Evolutionary conservation across 2,329 filamentous ascomycete species (phyloP).

Genomic region (Elsinoe batatas): DNA sequence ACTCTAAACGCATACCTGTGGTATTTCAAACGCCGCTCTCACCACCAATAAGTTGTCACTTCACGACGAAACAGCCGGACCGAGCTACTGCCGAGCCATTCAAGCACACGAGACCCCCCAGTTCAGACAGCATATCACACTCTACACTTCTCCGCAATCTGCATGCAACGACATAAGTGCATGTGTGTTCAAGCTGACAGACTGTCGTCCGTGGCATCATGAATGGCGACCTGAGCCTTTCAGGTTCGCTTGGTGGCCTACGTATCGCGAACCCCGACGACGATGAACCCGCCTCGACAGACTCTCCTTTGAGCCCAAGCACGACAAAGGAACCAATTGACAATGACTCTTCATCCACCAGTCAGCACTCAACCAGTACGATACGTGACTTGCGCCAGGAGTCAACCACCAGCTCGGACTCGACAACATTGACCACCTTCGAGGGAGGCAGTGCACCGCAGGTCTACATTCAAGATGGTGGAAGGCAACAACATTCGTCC

Average conservation of each 20-base stretch:
- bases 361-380: constrained; percentile 8
- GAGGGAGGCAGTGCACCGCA: constrained; percentile 6
- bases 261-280: constrained; percentile 96
- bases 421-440: background rate
- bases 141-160: background rate
- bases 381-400: constrained; percentile 9
- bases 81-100: constrained; percentile 4
- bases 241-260: constrained; percentile 82
- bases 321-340: constrained; percentile 11
- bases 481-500: background rate
- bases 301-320: constrained; percentile 26
- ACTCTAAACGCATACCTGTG: background rate
- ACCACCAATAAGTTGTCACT: background rate
- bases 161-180: background rate
- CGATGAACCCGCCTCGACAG: constrained; percentile 33
- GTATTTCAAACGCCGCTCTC: background rate
- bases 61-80: background rate
- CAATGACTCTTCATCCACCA: constrained; percentile 17
- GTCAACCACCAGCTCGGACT: background rate
- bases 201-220: constrained; percentile 42
- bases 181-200: background rate
- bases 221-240: constrained; percentile 88
- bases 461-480: background rate
- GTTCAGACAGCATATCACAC: background rate
- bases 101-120: background rate